phyloP scores from a whole-genome alignment of 2,329 filamentous ascomycete species.

The Phyllosticta citrichinensis region DNA sequence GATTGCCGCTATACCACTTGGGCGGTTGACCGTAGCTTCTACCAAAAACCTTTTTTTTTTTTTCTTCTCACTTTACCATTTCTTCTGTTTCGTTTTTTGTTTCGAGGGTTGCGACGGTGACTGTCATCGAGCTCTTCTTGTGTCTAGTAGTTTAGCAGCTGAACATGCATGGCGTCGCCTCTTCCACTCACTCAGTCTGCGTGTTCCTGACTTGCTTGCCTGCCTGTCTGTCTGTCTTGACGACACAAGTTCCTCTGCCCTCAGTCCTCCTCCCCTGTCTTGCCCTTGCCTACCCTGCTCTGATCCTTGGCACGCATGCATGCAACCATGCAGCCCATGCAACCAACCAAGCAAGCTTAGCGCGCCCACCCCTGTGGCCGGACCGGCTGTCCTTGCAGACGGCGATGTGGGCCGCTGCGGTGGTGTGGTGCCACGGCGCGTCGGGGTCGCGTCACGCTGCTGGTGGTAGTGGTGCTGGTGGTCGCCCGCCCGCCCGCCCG shows the following conservation, averaged over 20 bases:
- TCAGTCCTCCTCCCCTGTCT: neutral
- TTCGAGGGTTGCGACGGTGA: neutral
- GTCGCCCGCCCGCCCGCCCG: too few species aligned
- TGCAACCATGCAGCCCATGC: neutral
- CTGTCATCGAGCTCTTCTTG: neutral
- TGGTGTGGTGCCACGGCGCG: neutral
- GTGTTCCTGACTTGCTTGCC: too few species aligned
- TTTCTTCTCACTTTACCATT: neutral
- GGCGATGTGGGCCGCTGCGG: neutral
- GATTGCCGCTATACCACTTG: neutral
- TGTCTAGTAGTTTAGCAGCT: neutral
- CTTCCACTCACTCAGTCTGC: neutral
- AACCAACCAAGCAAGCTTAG: neutral
- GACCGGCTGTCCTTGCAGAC: neutral
- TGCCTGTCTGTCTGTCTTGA: too few species aligned
- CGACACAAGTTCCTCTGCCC: neutral
- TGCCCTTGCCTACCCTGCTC: neutral
- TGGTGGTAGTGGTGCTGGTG: too few species aligned
- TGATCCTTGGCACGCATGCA: neutral
- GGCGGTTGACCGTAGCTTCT: neutral
- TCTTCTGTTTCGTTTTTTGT: neutral
- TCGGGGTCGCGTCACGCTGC: neutral
- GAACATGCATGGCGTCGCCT: neutral
- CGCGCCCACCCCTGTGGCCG: neutral
- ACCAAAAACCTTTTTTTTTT: neutral